phyloP scores from a whole-genome alignment of 2,329 filamentous ascomycete genomes.

The Fusarium sp. region DNA sequence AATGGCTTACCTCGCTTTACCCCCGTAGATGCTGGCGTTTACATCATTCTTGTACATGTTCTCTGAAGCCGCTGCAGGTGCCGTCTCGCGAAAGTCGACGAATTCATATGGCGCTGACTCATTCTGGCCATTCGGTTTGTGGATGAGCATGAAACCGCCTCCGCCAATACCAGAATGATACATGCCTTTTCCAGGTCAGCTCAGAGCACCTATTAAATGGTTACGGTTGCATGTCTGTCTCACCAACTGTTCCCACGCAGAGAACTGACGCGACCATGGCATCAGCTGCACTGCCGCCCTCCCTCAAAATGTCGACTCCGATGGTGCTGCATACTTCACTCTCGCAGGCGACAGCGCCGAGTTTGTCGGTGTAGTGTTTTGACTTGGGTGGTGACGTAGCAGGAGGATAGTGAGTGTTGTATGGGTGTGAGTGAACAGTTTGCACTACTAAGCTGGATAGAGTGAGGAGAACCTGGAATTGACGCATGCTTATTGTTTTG shows the following conservation, averaged over 20 bases:
- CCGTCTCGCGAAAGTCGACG: conserved; percentile 87
- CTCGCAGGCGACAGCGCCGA: conserved; percentile 72
- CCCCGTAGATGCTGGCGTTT: conserved; percentile 72
- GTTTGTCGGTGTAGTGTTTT: conserved; percentile 34
- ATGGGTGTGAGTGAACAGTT: conserved; percentile 10
- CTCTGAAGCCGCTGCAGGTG: conserved; percentile 80
- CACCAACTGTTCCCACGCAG: conserved; percentile 69
- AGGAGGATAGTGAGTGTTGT: conserved; percentile 22
- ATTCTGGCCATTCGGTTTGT: conserved; percentile 64
- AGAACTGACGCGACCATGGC: conserved; percentile 72
- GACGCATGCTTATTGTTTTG: conserved; percentile 5
- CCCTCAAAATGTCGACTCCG: conserved; percentile 65
- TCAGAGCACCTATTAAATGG: accelerated
- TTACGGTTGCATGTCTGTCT: not conserved
- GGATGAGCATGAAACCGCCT: conserved; percentile 82
- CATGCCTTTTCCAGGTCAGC: conserved; percentile 55
- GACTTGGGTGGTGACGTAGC: conserved; percentile 10
- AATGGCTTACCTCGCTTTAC: conserved; percentile 74
- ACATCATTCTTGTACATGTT: conserved; percentile 83
- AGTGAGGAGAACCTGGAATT: not conserved
- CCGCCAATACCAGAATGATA: conserved; percentile 79
- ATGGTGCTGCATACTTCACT: conserved; percentile 68
- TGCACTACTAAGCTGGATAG: conserved; percentile 19
- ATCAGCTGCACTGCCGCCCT: conserved; percentile 74
- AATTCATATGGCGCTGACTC: conserved; percentile 70